phyloP scores from a whole-genome alignment of 1,284 basidiomycete species.

The Heterobasidion occidentale region DNA sequence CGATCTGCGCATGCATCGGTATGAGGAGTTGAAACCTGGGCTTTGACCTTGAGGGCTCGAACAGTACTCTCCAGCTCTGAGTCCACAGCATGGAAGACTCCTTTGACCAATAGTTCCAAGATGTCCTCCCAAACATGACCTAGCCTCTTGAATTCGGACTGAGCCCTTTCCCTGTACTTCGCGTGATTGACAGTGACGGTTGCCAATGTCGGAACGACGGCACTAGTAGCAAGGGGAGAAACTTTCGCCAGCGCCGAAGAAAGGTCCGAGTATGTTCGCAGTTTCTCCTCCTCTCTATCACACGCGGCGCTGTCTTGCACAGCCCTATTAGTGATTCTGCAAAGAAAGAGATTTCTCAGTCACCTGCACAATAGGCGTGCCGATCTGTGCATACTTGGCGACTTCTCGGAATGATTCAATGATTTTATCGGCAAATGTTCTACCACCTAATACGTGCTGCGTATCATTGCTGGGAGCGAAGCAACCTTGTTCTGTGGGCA shows the following conservation, averaged over 20 bases:
- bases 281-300: conserved; percentile 32
- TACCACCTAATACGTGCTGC: neutral
- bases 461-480: neutral
- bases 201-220: conserved; percentile 35
- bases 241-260: conserved; percentile 37
- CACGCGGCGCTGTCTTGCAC: conserved; percentile 32
- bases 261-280: conserved; percentile 37
- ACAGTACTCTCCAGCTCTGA: conserved; percentile 26
- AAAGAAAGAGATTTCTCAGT: neutral
- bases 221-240: conserved; percentile 29
- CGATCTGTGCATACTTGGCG: conserved; percentile 27
- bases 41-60: conserved; percentile 28
- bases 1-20: neutral
- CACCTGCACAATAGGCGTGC: no score
- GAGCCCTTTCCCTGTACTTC: conserved; percentile 31
- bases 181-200: conserved; percentile 33
- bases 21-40: conserved; percentile 13
- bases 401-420: conserved; percentile 24
- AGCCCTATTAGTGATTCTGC: conserved; percentile 36
- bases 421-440: conserved; percentile 3
- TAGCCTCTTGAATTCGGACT: conserved; percentile 29
- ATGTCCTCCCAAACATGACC: conserved; percentile 35
- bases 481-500: neutral
- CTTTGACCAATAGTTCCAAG: conserved; percentile 30
- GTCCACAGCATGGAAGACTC: conserved; percentile 32